A percentile compares a stretch with the other conserved stretches of the same genome.
Conservation (phyloP, 768 basidiomycete species). For the Dentipellis fragilis region DNA sequence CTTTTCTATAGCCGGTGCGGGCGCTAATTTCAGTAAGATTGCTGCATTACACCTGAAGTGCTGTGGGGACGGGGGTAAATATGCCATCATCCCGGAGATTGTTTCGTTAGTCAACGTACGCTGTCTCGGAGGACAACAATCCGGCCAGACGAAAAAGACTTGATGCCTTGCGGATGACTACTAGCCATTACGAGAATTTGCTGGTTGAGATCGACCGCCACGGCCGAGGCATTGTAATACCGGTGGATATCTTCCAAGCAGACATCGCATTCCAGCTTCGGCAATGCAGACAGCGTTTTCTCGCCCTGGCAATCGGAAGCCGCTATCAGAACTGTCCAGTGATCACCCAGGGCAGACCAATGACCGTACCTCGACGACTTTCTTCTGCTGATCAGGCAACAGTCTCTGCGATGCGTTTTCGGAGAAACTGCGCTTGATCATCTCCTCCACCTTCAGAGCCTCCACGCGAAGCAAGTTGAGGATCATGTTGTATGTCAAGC, state of each 20-base stretch:
- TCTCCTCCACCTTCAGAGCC: slow-evolving; percentile 92
- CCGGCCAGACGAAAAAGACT: slow-evolving; percentile 61
- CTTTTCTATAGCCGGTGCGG: slow-evolving; percentile 39
- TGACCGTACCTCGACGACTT: slow-evolving; percentile 59
- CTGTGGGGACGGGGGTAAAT: slow-evolving; percentile 28
- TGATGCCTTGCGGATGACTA: slow-evolving; percentile 52
- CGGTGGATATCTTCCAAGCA: slow-evolving; percentile 65
- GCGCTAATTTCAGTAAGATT: slow-evolving; percentile 48
- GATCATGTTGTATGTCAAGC: slow-evolving; percentile 99
- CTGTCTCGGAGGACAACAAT: slow-evolving; percentile 76
- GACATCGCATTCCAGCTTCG: slow-evolving; percentile 54
- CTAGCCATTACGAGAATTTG: slow-evolving; percentile 51
- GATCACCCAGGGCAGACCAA: no score
- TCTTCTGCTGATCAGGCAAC: slow-evolving; percentile 87
- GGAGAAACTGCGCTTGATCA: slow-evolving; percentile 99
- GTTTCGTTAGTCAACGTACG: slow-evolving; percentile 35
- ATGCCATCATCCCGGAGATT: not conserved
- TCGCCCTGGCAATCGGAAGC: slow-evolving; percentile 45
- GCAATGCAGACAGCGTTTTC: slow-evolving; percentile 48
- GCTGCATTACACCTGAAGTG: slow-evolving; percentile 66
- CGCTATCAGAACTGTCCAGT: not conserved
- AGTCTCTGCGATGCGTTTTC: slow-evolving; percentile 93
- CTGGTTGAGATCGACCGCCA: slow-evolving; percentile 54
- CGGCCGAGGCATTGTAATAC: slow-evolving; percentile 64
- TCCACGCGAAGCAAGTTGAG: slow-evolving; percentile 93